Conservation (phyloP, 2,329 filamentous ascomycete species). For the Stagonosporopsis cucurbitacearum region DNA sequence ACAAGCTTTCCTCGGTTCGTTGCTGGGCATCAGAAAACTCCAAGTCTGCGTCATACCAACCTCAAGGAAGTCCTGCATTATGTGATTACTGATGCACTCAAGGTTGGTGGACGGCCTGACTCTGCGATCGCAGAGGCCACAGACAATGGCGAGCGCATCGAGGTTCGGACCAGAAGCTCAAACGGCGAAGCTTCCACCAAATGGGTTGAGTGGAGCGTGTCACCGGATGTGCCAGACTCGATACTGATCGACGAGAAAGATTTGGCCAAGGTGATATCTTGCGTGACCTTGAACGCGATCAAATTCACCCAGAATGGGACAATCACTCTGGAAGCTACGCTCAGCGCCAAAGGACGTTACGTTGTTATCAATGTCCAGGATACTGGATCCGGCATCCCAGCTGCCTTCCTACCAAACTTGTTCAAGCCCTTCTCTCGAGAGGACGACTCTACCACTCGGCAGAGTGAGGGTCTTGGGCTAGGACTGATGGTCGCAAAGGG, state of each 20-base stretch:
- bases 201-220: conserved; percentile 59
- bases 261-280: conserved; percentile 68
- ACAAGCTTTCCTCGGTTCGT: conserved; percentile 42
- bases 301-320: conserved; percentile 72
- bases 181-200: conserved; percentile 55
- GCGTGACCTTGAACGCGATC: conserved; percentile 69
- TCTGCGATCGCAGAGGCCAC: conserved; percentile 58
- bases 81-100: conserved; percentile 60
- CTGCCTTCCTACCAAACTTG: conserved; percentile 68
- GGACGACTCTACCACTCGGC: conserved; percentile 70
- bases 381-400: conserved; percentile 72
- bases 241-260: conserved; percentile 69
- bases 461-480: conserved; percentile 71
- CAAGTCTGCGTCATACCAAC: conserved; percentile 56
- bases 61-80: conserved; percentile 59
- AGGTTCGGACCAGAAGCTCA: conserved; percentile 53
- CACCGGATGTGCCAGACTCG: conserved; percentile 58
- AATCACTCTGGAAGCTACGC: conserved; percentile 62
- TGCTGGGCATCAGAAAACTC: conserved; percentile 51
- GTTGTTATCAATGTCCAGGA: conserved; percentile 69
- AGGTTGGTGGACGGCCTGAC: conserved; percentile 60
- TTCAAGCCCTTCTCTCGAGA: conserved; percentile 75
- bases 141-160: conserved; percentile 57
- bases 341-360: conserved; percentile 60
- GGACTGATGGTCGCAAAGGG: conserved; percentile 76